A percentile compares a stretch with the other conserved stretches of the same genome.
These are phyloP conservation scores for Beauveria brongniartii DNA, from an alignment of 2,329 filamentous ascomycete species.

Conservation along the genomic window DNA sequence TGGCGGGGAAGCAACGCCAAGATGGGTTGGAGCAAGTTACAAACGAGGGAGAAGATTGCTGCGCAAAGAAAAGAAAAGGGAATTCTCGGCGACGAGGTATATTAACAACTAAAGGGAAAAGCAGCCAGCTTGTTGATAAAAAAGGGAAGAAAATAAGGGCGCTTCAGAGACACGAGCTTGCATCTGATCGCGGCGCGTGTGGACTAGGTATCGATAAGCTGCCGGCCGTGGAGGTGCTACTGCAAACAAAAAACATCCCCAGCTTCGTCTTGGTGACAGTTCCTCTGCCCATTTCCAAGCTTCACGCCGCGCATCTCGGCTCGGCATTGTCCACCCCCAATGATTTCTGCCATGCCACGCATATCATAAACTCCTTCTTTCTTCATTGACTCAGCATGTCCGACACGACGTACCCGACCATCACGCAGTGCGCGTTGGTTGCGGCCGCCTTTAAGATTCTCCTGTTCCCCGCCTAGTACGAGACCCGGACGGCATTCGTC, in stretches of 20 bases:
- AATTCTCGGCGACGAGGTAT: not conserved
- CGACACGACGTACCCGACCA: constrained; percentile 68
- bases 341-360: not conserved
- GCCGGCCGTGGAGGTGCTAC: not conserved
- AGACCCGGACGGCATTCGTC: constrained; percentile 17
- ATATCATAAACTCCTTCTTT: not conserved
- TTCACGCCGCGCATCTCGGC: not conserved
- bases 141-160: not conserved
- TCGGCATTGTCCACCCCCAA: not conserved
- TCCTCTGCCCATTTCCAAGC: not conserved
- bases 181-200: not conserved
- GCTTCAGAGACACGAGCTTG: not conserved
- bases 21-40: not conserved
- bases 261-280: not conserved
- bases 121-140: not conserved
- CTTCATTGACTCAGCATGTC: constrained; percentile 49
- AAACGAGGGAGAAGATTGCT: not conserved
- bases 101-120: not conserved
- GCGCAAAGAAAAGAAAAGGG: too few species aligned
- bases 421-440: constrained; percentile 79
- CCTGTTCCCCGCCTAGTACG: constrained; percentile 89
- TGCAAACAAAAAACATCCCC: not conserved
- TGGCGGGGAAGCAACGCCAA: not conserved
- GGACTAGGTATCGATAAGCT: constrained; percentile 3
- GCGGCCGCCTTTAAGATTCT: constrained; percentile 85